Percentiles rank a stretch among this genome's conserved stretches.
Conservation (phyloP, 2,329 filamentous ascomycete species). For the Alternaria angustiovoidea region DNA sequence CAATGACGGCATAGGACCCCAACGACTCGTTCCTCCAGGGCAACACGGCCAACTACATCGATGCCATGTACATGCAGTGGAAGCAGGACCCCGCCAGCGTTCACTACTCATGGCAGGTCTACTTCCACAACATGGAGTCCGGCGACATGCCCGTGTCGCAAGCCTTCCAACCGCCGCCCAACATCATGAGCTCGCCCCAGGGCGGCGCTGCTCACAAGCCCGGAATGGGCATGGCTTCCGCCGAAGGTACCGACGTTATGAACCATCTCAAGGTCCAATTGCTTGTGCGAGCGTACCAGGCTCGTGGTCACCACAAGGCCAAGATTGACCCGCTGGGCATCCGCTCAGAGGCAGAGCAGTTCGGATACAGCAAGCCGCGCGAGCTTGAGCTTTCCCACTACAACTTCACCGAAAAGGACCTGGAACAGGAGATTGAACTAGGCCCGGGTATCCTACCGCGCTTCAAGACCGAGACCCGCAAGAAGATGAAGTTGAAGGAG, state of each 20-base stretch:
- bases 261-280: slow-evolving; percentile 99
- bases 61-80: slow-evolving; percentile 99
- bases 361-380: slow-evolving; percentile 86
- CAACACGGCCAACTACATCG: slow-evolving; percentile 98
- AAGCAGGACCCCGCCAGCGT: slow-evolving; percentile 92
- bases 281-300: slow-evolving; percentile 95
- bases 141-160: slow-evolving; percentile 98
- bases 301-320: slow-evolving; percentile 97
- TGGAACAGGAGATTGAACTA: slow-evolving; percentile 89
- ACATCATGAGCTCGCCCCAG: slow-evolving; percentile 81
- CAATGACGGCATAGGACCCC: slow-evolving; percentile 66
- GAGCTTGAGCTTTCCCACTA: slow-evolving; percentile 95
- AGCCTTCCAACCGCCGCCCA: slow-evolving; percentile 95
- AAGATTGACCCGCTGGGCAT: slow-evolving; percentile 97
- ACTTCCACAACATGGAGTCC: slow-evolving; percentile 99
- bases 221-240: slow-evolving; percentile 70
- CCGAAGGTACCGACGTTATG: slow-evolving; percentile 80
- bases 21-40: slow-evolving; percentile 97
- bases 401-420: slow-evolving; percentile 91
- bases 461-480: slow-evolving; percentile 85
- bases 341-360: slow-evolving; percentile 81
- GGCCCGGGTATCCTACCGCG: slow-evolving; percentile 94
- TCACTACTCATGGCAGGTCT: slow-evolving; percentile 98
- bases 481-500: slow-evolving; percentile 96
- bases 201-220: slow-evolving; percentile 77